A percentile compares a stretch with the other conserved stretches of the same genome.
These are phyloP conservation scores for Fagopyrum tataricum DNA, from an alignment of 148 eudicot genomes.

Conservation along the genomic window DNA sequence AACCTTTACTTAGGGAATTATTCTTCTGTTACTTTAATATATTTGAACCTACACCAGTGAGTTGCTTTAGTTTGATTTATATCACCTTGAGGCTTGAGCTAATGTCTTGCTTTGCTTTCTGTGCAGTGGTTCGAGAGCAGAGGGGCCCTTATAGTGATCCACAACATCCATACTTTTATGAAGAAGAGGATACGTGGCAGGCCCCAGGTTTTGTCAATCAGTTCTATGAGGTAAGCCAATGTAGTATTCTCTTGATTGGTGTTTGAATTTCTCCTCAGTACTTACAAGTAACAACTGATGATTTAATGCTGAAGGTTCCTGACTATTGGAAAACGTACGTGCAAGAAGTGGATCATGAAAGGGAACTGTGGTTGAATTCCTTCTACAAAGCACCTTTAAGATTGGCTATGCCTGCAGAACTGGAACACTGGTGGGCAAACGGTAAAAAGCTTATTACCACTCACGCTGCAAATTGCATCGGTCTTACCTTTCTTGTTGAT, in stretches of 20 bases:
- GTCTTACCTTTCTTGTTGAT: not conserved
- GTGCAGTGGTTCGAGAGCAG: conserved; percentile 85
- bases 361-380: conserved; percentile 93
- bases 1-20: not conserved
- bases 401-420: conserved; percentile 91
- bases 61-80: not conserved
- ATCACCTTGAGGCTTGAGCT: not conserved
- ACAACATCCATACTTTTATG: conserved; percentile 91
- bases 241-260: not conserved
- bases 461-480: not conserved
- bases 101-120: not conserved
- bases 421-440: conserved; percentile 80
- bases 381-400: conserved; percentile 81
- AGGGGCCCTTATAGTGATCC: conserved; percentile 92
- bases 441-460: conserved; percentile 27
- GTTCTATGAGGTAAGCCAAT: conserved; percentile 62
- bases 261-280: not conserved
- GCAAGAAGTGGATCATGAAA: conserved; percentile 80
- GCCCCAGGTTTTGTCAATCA: conserved; percentile 97
- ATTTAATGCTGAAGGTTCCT: conserved; percentile 54
- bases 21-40: conserved; percentile 1
- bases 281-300: not conserved
- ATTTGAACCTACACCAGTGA: not conserved
- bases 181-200: conserved; percentile 94
- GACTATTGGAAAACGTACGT: conserved; percentile 89